Percentiles rank a stretch among this genome's conserved stretches.
phyloP scores from a whole-genome alignment of 371 early-diverging fungal genomes.

The Catenaria anguillulae region DNA sequence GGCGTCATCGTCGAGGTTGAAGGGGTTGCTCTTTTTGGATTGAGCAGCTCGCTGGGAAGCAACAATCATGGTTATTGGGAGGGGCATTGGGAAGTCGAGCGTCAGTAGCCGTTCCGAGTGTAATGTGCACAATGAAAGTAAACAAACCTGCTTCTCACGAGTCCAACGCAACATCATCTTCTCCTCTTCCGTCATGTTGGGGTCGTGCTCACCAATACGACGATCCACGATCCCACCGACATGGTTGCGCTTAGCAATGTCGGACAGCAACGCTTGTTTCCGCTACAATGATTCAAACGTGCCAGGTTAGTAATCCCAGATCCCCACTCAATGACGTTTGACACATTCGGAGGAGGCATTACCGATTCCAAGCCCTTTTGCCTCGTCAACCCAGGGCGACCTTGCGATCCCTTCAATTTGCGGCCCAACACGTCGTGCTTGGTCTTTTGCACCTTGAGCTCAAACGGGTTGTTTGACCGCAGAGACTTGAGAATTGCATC shows the following conservation, averaged over 20 bases:
- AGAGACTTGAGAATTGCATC: slow-evolving; percentile 34
- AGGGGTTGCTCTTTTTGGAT: slow-evolving; percentile 21
- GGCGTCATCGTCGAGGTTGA: slow-evolving; percentile 69
- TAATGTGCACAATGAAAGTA: too few relatives aligned
- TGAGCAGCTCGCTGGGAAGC: slow-evolving; percentile 10
- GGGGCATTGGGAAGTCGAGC: neutral
- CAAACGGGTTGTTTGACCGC: slow-evolving; percentile 71
- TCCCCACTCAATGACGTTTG: slow-evolving; percentile 5
- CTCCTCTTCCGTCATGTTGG: slow-evolving; percentile 78
- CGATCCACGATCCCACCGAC: slow-evolving; percentile 71
- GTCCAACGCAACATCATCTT: slow-evolving; percentile 88
- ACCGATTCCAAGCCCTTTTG: slow-evolving; percentile 71
- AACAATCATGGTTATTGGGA: neutral
- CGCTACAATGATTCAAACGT: too few relatives aligned
- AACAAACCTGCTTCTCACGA: slow-evolving; percentile 52
- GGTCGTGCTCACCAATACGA: slow-evolving; percentile 87
- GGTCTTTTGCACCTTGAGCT: slow-evolving; percentile 51
- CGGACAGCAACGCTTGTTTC: slow-evolving; percentile 63
- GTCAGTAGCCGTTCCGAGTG: too few relatives aligned
- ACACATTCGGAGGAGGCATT: too few relatives aligned
- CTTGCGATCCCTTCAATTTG: slow-evolving; percentile 62
- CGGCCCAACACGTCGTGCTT: slow-evolving; percentile 82
- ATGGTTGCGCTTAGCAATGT: slow-evolving; percentile 50
- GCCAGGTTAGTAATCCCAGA: neutral
- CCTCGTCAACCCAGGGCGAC: slow-evolving; percentile 63